Percentiles rank a stretch among this genome's conserved stretches.
phyloP scores from a whole-genome alignment of 345 rosid species.

The Hevea brasiliensis region DNA sequence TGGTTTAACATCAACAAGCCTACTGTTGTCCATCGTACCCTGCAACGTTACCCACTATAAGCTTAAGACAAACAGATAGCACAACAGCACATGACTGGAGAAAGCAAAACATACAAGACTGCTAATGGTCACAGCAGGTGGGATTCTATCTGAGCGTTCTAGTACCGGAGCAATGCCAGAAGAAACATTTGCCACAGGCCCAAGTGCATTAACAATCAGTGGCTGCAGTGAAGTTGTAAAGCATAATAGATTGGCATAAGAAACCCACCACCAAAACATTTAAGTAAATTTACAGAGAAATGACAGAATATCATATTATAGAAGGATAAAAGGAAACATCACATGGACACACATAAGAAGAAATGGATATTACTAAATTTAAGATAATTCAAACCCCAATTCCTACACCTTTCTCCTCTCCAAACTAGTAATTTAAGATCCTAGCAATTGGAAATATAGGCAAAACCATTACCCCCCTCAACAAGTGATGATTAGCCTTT shows the following conservation, averaged over 20 bases:
- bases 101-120: conserved; percentile 36
- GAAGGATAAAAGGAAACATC: background rate
- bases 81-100: conserved; percentile 2
- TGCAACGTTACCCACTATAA: conserved; percentile 21
- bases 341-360: background rate
- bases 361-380: background rate
- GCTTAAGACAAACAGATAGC: conserved; percentile 18
- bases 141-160: conserved; percentile 46
- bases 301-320: background rate
- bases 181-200: conserved; percentile 40
- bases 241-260: background rate
- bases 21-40: conserved; percentile 44
- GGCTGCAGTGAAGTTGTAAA: conserved; percentile 34
- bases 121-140: conserved; percentile 37
- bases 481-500: too few relatives aligned
- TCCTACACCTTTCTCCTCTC: too few relatives aligned
- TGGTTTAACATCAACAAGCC: conserved; percentile 52
- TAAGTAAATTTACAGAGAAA: background rate
- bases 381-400: too few relatives aligned
- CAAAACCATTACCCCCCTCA: too few relatives aligned
- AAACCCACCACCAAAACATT: background rate
- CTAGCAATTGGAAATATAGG: too few relatives aligned
- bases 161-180: conserved; percentile 34
- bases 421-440: too few relatives aligned
- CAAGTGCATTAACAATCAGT: conserved; percentile 42